These are phyloP conservation scores for Aspergillus pseudotamarii DNA, from an alignment of 2,329 filamentous ascomycete genomes.

Conservation along the genomic window DNA sequence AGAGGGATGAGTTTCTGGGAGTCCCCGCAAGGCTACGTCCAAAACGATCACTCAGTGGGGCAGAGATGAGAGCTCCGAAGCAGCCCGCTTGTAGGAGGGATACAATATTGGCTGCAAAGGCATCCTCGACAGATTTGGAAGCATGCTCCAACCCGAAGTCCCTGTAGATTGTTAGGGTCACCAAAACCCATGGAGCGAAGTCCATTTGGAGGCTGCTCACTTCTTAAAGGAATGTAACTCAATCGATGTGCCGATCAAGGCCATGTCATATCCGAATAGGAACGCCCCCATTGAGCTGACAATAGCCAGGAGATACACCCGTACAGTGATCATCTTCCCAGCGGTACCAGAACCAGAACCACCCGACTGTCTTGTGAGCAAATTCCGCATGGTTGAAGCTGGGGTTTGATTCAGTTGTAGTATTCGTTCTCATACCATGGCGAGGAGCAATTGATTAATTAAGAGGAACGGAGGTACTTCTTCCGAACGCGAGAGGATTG, in stretches of 20 bases:
- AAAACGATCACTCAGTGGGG: conserved; percentile 39
- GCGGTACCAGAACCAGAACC: background rate
- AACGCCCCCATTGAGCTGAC: background rate
- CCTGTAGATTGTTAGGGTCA: conserved; percentile 5
- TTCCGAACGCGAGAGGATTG: background rate
- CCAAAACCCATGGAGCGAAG: background rate
- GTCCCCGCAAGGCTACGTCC: conserved; percentile 61
- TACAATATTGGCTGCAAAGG: conserved; percentile 15
- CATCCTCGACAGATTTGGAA: conserved; percentile 9
- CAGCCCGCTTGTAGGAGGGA: conserved; percentile 21
- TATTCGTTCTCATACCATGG: background rate
- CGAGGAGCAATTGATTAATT: background rate
- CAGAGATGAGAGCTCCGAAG: conserved; percentile 37
- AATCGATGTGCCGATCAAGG: background rate
- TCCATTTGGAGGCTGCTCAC: background rate
- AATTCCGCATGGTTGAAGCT: background rate
- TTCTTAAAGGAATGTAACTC: background rate
- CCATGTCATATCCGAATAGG: background rate
- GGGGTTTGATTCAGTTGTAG: background rate
- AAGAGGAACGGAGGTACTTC: background rate
- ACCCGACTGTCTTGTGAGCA: background rate
- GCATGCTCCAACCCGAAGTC: conserved; percentile 11
- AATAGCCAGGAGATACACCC: background rate
- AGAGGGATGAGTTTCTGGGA: conserved; percentile 54
- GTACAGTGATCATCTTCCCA: background rate